Percentiles rank a stretch among this genome's conserved stretches.
Evolutionary conservation across 176 grass and related monocot species (phyloP).

Genomic region (Juncus inflexus): DNA sequence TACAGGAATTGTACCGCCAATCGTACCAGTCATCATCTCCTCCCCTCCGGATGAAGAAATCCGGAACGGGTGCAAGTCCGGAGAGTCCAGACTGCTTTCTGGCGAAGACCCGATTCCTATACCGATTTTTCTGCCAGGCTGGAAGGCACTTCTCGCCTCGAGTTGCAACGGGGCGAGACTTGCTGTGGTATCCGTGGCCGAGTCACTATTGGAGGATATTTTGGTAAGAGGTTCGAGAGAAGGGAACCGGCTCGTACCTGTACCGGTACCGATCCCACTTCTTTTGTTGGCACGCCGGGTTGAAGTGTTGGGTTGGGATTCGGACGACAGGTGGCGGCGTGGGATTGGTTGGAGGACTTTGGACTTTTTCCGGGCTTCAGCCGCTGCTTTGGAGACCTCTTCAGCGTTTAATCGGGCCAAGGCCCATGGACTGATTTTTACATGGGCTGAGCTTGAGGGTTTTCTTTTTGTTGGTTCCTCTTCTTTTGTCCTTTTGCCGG

Average conservation of each 20-base stretch:
- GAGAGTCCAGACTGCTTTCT: slow-evolving; percentile 86
- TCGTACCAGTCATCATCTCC: slow-evolving; percentile 36
- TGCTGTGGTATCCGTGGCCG: slow-evolving; percentile 42
- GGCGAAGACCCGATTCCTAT: slow-evolving; percentile 60
- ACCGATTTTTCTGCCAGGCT: slow-evolving; percentile 45
- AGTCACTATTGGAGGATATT: slow-evolving; percentile 57
- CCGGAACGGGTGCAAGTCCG: slow-evolving; percentile 84
- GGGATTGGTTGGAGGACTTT: slow-evolving; percentile 68
- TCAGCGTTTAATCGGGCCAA: slow-evolving; percentile 91
- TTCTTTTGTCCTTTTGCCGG: slow-evolving; percentile 53
- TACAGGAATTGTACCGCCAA: slow-evolving; percentile 34
- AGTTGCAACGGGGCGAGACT: slow-evolving; percentile 84
- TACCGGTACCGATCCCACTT: slow-evolving; percentile 42
- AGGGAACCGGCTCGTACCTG: slow-evolving; percentile 44
- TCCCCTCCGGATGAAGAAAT: slow-evolving; percentile 64
- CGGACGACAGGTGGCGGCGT: slow-evolving; percentile 31
- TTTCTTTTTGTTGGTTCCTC: slow-evolving; percentile 67
- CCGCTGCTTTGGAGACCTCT: slow-evolving; percentile 92
- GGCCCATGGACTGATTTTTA: slow-evolving; percentile 98
- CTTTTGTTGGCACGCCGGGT: slow-evolving; percentile 25
- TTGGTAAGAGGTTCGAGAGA: slow-evolving; percentile 75
- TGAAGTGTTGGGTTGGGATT: slow-evolving; percentile 16
- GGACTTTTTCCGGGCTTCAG: slow-evolving; percentile 80
- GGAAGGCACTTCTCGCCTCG: slow-evolving; percentile 81
- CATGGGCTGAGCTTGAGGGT: slow-evolving; percentile 38